Conservation (phyloP, 78 protist species). For the Isochrysis galbana region DNA sequence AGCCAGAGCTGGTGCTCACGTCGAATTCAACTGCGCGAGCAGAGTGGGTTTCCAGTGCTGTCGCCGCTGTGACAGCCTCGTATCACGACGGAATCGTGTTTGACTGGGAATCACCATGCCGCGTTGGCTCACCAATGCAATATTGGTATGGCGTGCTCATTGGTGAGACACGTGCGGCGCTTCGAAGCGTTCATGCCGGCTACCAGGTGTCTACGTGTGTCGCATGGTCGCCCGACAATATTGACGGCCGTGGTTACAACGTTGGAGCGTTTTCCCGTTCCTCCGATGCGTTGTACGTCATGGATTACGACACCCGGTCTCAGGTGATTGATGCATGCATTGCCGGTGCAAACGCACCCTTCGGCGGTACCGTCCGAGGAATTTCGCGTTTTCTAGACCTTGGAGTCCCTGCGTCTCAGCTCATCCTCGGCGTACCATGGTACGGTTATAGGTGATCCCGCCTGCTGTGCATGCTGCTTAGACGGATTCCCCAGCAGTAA, state of each 20-base stretch:
- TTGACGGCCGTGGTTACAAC: conserved; percentile 65
- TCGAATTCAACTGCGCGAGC: neutral
- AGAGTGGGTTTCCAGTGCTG: neutral
- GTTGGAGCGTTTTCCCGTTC: conserved; percentile 48
- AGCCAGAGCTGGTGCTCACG: neutral
- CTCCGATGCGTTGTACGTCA: conserved; percentile 59
- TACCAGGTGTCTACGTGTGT: conserved; percentile 35
- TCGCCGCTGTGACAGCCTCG: neutral
- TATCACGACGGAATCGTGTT: conserved; percentile 22
- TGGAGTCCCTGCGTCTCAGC: conserved; percentile 38
- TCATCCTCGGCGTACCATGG: conserved; percentile 71
- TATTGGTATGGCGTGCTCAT: neutral
- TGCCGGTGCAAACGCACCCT: conserved; percentile 71
- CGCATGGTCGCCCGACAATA: conserved; percentile 69
- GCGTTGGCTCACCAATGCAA: neutral
- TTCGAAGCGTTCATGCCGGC: neutral
- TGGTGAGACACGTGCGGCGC: neutral
- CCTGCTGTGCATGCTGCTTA: too few species aligned
- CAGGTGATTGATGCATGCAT: conserved; percentile 45
- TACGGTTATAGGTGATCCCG: conserved; percentile 70
- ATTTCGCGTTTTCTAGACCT: conserved; percentile 47
- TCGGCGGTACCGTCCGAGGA: conserved; percentile 29
- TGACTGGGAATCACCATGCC: conserved; percentile 7
- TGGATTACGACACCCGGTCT: conserved; percentile 67
- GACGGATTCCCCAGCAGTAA: too few species aligned